Evolutionary conservation across 2,329 filamentous ascomycete genomes (phyloP), one percentile per base, ranked within the genome.

Genomic region (Davidsoniella virescens): DNA sequence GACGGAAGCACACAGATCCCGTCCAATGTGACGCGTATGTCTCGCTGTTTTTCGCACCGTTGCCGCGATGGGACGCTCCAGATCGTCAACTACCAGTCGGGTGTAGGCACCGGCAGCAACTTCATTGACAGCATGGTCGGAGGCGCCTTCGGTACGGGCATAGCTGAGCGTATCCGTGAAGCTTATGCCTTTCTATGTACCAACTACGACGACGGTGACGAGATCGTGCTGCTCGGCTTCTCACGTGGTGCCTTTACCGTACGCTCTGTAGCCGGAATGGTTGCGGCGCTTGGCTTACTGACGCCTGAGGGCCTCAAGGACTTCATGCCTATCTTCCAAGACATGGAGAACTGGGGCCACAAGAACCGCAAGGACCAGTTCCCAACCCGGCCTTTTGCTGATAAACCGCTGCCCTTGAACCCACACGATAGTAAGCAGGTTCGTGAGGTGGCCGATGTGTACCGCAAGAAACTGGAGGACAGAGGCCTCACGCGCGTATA

Each of bases 121-220:
- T 55, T 66, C 26, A 50, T 75, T n/a, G 71, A 75, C 51, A 64
- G 65, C 42, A 54, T 78, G 14, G 68, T 69, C 0, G 73, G 74
- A 5, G 75, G 75, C 41, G 70, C 72, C 2, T 75, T 77, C 56
- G 73, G 75, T 2, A 60, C 67, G 14, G 73, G 75, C 1, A 68
- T 78, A 40, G 65, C 69, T 23, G 72, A 81, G 64, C 61, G 66
- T 51, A 70, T 82, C 49, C 70, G 75, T 10, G 76, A 80, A 59
- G 73, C 75, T 1, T 82, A 82, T 57, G 67, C 71, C 4, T 81
- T 79, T 57, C 64, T 80, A 2, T 78, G 74, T 50, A 70, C 72
- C 56, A 81, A 80, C 61, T 80, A 79, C 56, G 67, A 68, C 49
- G 68, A 70, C 49, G 73, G 73, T 2, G 75, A 78, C 54, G 70